These are phyloP conservation scores for Ehretia macrophylla DNA, from an alignment of 257 asterid species.

Conservation along the genomic window DNA sequence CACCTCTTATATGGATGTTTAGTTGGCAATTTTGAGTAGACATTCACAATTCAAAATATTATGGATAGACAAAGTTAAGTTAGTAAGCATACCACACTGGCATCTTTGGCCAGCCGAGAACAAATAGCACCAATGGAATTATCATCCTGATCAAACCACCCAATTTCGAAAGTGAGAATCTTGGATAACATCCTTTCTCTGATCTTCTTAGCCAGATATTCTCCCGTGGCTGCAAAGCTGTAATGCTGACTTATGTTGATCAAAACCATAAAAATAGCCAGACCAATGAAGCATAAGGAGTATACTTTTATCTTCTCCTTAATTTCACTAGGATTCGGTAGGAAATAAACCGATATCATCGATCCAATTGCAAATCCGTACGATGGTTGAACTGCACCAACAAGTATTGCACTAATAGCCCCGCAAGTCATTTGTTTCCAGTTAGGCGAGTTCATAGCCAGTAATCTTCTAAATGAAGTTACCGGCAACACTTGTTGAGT, in stretches of 20 bases:
- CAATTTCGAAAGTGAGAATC: constrained; percentile 68
- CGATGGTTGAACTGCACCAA: constrained; percentile 65
- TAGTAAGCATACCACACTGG: constrained; percentile 53
- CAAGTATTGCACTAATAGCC: constrained; percentile 46
- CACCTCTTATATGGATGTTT: neutral
- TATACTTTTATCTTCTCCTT: constrained; percentile 44
- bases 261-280: constrained; percentile 56
- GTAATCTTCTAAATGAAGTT: constrained; percentile 64
- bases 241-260: constrained; percentile 57
- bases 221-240: constrained; percentile 62
- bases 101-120: constrained; percentile 75
- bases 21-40: no score
- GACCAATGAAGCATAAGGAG: constrained; percentile 40
- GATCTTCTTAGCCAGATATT: constrained; percentile 56
- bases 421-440: constrained; percentile 77
- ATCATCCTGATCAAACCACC: constrained; percentile 76
- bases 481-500: constrained; percentile 37
- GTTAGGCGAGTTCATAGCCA: constrained; percentile 86
- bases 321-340: constrained; percentile 41
- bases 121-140: constrained; percentile 67
- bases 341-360: constrained; percentile 53
- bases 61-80: no score
- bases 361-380: constrained; percentile 66
- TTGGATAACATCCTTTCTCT: constrained; percentile 64
- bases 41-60: no score